Evolutionary conservation across 192 early-diverging fungal genomes (phyloP).

Genomic region (Podila verticillata): DNA sequence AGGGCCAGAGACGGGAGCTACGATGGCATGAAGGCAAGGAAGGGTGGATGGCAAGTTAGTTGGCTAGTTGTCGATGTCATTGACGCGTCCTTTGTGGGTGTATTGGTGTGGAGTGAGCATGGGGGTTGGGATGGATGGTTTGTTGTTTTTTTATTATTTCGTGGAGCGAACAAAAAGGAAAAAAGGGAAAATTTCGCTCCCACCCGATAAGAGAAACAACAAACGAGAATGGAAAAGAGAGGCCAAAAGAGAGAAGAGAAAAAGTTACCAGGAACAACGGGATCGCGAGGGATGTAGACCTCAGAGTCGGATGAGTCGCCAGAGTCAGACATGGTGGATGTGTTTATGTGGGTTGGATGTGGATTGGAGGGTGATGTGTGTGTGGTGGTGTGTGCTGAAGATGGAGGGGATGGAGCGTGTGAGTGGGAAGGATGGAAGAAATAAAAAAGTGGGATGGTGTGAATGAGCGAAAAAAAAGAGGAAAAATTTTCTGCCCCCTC

Average conservation of each 20-base stretch:
- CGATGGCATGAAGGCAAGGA: background rate
- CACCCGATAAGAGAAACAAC: slow-evolving; percentile 1
- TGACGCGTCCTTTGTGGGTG: background rate
- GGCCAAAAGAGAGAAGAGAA: background rate
- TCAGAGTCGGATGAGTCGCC: slow-evolving; percentile 49
- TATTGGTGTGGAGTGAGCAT: background rate
- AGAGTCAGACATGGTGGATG: slow-evolving; percentile 42
- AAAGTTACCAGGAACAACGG: slow-evolving; percentile 46
- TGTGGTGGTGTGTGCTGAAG: background rate
- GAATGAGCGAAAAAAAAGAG: background rate
- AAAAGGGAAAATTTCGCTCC: background rate
- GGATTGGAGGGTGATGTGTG: background rate
- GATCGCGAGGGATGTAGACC: slow-evolving; percentile 50
- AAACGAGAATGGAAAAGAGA: background rate
- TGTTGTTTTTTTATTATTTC: background rate
- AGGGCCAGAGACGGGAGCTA: slow-evolving; percentile 45
- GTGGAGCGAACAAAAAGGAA: background rate
- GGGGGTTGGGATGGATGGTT: background rate
- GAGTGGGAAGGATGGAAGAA: slow-evolving; percentile 3
- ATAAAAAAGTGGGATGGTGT: background rate
- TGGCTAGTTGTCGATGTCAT: no score
- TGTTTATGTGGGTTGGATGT: background rate
- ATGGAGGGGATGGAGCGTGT: background rate
- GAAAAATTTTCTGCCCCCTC: background rate
- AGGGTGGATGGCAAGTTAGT: background rate